phyloP scores from a whole-genome alignment of 2,329 filamentous ascomycete species.

The Arthrobotrys sinensis region DNA sequence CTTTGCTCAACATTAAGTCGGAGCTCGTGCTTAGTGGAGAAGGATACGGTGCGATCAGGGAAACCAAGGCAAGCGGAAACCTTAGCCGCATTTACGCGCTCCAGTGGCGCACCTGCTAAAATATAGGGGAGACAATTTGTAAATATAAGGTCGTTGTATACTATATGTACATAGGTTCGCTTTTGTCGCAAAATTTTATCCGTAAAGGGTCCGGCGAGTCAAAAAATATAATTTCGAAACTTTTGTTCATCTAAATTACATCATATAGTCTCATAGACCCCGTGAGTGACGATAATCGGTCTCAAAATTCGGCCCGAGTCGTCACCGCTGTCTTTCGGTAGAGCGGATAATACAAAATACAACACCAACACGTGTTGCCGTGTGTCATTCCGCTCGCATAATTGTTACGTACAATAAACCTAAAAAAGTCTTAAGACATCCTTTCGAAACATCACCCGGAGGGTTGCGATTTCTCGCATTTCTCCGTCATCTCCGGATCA shows the following conservation, averaged over 20 bases:
- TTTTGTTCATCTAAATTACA: background rate
- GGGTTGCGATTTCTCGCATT: background rate
- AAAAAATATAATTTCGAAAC: background rate
- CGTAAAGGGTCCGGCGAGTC: background rate
- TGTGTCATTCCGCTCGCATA: constrained; percentile 38
- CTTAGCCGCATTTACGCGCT: constrained; percentile 31
- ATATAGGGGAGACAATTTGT: background rate
- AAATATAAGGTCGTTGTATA: background rate
- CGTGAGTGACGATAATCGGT: background rate
- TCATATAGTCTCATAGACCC: background rate
- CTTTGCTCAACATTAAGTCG: constrained; percentile 49
- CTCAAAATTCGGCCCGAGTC: background rate
- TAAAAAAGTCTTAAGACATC: constrained; percentile 35
- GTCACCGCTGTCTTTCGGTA: background rate
- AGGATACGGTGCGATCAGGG: constrained; percentile 30
- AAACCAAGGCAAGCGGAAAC: constrained; percentile 18
- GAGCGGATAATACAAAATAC: background rate
- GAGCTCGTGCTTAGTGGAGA: constrained; percentile 33
- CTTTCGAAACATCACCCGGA: constrained; percentile 20
- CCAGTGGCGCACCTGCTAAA: constrained; percentile 49
- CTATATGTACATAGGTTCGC: background rate
- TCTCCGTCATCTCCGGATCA: constrained; percentile 31
- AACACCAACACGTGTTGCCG: constrained; percentile 42
- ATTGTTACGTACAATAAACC: constrained; percentile 53
- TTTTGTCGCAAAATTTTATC: background rate